Evolutionary conservation across 1,284 basidiomycete genomes (phyloP).

Genomic region (Ustilago bromivora): DNA sequence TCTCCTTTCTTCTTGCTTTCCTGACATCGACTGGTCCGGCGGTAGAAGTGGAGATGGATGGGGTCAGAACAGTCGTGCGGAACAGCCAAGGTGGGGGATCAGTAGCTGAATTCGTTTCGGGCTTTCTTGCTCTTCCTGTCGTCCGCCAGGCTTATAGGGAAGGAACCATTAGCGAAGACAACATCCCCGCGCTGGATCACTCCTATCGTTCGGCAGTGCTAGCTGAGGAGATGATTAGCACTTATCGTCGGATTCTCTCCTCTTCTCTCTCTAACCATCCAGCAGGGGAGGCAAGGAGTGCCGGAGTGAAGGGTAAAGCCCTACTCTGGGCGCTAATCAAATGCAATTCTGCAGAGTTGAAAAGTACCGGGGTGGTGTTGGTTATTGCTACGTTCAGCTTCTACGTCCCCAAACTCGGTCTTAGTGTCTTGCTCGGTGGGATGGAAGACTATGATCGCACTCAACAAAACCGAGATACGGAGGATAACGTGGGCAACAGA

Average conservation of each 20-base stretch:
- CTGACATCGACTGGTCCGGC: constrained; percentile 16
- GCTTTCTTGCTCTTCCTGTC: constrained; percentile 23
- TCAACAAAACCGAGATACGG: background rate
- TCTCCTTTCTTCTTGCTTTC: constrained; percentile 15
- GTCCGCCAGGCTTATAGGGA: constrained; percentile 12
- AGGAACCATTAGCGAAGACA: constrained; percentile 15
- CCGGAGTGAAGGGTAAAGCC: constrained; percentile 14
- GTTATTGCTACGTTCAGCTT: constrained; percentile 32
- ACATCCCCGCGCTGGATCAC: constrained; percentile 35
- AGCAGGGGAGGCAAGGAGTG: background rate
- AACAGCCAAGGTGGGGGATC: constrained; percentile 30
- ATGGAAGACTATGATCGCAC: constrained; percentile 26
- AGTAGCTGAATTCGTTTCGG: constrained; percentile 16
- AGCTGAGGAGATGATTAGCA: constrained; percentile 29
- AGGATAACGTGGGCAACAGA: constrained; percentile 14
- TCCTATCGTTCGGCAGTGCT: constrained; percentile 21
- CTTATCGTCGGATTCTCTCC: constrained; percentile 21
- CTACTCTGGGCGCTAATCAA: constrained; percentile 20
- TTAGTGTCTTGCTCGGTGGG: constrained; percentile 23
- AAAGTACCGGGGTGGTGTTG: constrained; percentile 1
- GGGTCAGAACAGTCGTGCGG: background rate
- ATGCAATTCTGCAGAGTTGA: constrained; percentile 22
- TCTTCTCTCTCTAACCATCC: constrained; percentile 11
- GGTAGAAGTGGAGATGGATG: constrained; percentile 11
- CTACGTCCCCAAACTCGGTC: constrained; percentile 38